A percentile compares a stretch with the other conserved stretches of the same genome.
Evolutionary conservation across 75 land plant species (phyloP).

Genomic region (Picea glauca): DNA sequence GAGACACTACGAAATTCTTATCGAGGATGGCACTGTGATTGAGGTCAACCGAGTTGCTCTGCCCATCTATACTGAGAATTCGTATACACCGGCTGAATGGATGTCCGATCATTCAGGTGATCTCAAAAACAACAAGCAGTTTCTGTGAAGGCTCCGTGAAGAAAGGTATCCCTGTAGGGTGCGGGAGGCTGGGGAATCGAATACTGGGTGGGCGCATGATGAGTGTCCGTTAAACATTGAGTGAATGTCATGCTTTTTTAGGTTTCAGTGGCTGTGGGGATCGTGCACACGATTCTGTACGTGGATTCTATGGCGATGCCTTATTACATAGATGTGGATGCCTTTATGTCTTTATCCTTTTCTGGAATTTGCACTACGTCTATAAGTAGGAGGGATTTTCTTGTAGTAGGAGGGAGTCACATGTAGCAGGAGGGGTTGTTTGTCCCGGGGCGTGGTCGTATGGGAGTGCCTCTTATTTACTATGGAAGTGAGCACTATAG

Average conservation of each 20-base stretch:
- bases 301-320: conserved; percentile 40
- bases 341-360: conserved; percentile 19
- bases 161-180: too few species aligned
- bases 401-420: conserved; percentile 24
- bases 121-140: too few species aligned
- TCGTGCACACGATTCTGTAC: conserved; percentile 33
- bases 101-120: not conserved
- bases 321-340: conserved; percentile 46
- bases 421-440: not conserved
- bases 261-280: conserved; percentile 34
- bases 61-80: too few species aligned
- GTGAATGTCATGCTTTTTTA: conserved; percentile 24
- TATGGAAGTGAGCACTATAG: too few species aligned
- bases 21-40: too few species aligned
- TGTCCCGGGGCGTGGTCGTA: conserved; percentile 38
- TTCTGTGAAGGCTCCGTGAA: too few species aligned
- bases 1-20: too few species aligned
- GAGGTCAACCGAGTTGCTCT: too few species aligned
- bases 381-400: conserved; percentile 33
- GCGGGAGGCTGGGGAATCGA: too few species aligned
- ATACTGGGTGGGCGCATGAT: too few species aligned
- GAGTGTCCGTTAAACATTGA: not conserved
- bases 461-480: not conserved
- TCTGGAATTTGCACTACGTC: conserved; percentile 44
- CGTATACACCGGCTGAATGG: too few species aligned